Base-by-base conservation (phyloP, 1,139 yeast genomes). In the Suhomyces ambrosiae region DNA sequence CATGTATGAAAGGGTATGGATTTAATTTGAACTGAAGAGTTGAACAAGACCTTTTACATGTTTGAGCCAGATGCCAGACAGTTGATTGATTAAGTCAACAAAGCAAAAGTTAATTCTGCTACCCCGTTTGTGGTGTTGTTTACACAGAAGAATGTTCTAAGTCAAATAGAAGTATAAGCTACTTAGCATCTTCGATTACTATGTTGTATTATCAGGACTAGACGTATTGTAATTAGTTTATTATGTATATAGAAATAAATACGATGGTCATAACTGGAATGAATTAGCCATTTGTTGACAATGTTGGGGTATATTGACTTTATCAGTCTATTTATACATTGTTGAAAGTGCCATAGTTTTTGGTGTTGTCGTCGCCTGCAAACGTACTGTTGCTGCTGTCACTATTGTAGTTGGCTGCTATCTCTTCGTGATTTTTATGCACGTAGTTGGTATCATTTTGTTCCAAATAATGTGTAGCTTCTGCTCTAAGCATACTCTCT, bases 1-100 rank as follows among this genome's bases (percentile, higher is more conserved):
- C 58, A 26, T 92, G 98, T 65, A 92, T 92, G 98, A 83, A 82
- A 60, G 89, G 95, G 23, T 90, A 65, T 58, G 97, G 97, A 0
- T 92, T 90, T 61, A 76, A 63, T 35, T 66, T 62, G 46, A 37
- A 37, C 36, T 37, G 25, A n/a, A n/a, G n/a, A n/a, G n/a, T n/a
- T n/a, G n/a, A n/a, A n/a, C n/a, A n/a, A n/a, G n/a, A n/a, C n/a
- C n/a, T n/a, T n/a, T n/a, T n/a, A n/a, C n/a, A n/a, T n/a, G n/a
- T n/a, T n/a, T n/a, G n/a, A n/a, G n/a, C n/a, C n/a, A n/a, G n/a
- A n/a, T n/a, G n/a, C n/a, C n/a, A n/a, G n/a, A n/a, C n/a, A n/a
- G n/a, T n/a, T n/a, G n/a, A n/a, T n/a, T n/a, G n/a, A n/a, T n/a
- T n/a, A n/a, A n/a, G n/a, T n/a, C n/a, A n/a, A n/a, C n/a, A n/a